Conservation (phyloP, 1,284 basidiomycete species). For the Malassezia sympodialis region DNA sequence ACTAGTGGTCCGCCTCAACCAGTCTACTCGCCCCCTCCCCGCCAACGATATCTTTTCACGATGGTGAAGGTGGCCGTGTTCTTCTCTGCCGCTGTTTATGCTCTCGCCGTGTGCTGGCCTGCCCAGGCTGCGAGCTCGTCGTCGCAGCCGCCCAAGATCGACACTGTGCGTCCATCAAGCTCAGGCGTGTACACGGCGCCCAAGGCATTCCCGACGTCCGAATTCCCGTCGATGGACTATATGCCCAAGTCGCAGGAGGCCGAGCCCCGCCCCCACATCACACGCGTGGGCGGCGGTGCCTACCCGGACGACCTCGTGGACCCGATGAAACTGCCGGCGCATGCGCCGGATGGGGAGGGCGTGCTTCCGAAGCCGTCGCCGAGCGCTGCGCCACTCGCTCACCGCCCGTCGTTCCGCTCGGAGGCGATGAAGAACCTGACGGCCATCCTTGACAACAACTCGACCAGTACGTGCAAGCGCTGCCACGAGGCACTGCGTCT, state of each 20-base stretch:
- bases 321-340: conserved; percentile 59
- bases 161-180: background rate
- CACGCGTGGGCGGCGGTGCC: conserved; percentile 28
- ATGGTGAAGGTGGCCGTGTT: conserved; percentile 5
- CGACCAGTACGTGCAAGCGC: conserved; percentile 54
- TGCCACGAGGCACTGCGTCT: conserved; percentile 59
- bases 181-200: conserved; percentile 29
- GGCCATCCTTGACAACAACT: conserved; percentile 31
- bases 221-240: conserved; percentile 34
- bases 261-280: conserved; percentile 32
- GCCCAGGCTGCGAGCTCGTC: conserved; percentile 1
- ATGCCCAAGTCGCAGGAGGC: conserved; percentile 23
- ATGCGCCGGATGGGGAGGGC: conserved; percentile 48
- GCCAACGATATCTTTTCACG: background rate
- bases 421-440: conserved; percentile 33
- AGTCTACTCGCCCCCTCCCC: background rate
- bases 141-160: background rate
- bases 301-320: conserved; percentile 55
- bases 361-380: conserved; percentile 36
- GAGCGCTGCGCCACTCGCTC: conserved; percentile 10
- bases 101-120: conserved; percentile 12
- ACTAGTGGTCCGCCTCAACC: background rate
- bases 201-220: conserved; percentile 41
- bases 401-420: conserved; percentile 53
- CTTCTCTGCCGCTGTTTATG: conserved; percentile 1